Conservation (phyloP, 306 rosid genomes). For the Pueraria montana region DNA sequence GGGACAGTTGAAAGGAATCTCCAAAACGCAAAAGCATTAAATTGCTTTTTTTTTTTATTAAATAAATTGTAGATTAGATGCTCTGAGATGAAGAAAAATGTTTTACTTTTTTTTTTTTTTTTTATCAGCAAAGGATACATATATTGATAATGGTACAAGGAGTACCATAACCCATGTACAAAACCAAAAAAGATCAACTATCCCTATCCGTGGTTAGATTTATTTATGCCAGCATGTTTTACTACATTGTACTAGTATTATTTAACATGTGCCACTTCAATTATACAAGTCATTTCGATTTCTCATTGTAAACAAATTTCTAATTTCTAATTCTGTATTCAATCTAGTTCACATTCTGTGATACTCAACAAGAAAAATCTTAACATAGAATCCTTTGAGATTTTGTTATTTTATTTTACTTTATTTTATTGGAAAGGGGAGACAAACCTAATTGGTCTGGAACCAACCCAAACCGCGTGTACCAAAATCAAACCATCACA, state of each 20-base stretch:
- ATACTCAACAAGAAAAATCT: neutral
- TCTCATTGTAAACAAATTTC: neutral
- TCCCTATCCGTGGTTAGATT: no score
- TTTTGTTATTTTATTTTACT: neutral
- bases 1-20: neutral
- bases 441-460: neutral
- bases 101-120: no score
- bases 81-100: neutral
- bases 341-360: neutral
- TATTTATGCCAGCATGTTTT: no score
- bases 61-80: neutral
- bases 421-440: neutral
- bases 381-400: neutral
- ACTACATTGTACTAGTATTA: neutral
- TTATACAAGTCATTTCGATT: neutral
- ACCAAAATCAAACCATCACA: neutral
- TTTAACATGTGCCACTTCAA: neutral
- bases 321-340: neutral
- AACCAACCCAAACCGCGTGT: constrained; percentile 26
- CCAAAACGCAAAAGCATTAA: neutral
- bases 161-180: no score
- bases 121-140: no score
- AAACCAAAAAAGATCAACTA: no score
- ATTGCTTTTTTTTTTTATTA: neutral
- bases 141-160: no score